Evolutionary conservation across 2,329 filamentous ascomycete genomes (phyloP).

Genomic region (Monosporascus sp.): DNA sequence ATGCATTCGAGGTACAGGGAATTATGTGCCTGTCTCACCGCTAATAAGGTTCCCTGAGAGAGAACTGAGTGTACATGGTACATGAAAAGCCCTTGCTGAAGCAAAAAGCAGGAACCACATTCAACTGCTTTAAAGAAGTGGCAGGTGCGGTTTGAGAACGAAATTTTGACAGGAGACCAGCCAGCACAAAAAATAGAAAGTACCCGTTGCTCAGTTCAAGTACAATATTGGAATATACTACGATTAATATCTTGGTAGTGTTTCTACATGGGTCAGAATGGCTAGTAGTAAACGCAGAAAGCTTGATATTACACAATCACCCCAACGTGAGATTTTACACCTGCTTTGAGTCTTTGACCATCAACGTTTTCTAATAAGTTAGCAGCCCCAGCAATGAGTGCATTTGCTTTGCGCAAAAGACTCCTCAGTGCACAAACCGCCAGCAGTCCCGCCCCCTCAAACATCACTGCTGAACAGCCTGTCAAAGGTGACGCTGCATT

Average conservation of each 20-base stretch:
- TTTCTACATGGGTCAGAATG: too few species aligned
- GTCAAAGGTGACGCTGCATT: neutral
- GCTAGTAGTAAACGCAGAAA: neutral
- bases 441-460: constrained; percentile 3
- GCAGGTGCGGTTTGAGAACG: too few species aligned
- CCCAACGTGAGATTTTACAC: neutral
- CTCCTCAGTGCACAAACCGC: constrained; percentile 24
- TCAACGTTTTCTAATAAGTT: neutral
- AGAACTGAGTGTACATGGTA: neutral
- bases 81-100: neutral
- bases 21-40: neutral
- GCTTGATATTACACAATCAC: neutral
- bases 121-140: too few species aligned
- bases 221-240: too few species aligned
- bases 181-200: too few species aligned
- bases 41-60: neutral
- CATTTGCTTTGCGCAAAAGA: constrained; percentile 38
- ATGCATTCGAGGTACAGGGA: too few species aligned
- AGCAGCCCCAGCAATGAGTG: constrained; percentile 32
- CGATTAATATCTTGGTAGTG: too few species aligned
- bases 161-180: too few species aligned
- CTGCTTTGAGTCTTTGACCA: neutral
- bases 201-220: too few species aligned
- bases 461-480: constrained; percentile 1
- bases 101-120: too few species aligned